These are phyloP conservation scores for Aureobasidium sp. DNA, from an alignment of 2,329 filamentous ascomycete species.

Conservation along the genomic window DNA sequence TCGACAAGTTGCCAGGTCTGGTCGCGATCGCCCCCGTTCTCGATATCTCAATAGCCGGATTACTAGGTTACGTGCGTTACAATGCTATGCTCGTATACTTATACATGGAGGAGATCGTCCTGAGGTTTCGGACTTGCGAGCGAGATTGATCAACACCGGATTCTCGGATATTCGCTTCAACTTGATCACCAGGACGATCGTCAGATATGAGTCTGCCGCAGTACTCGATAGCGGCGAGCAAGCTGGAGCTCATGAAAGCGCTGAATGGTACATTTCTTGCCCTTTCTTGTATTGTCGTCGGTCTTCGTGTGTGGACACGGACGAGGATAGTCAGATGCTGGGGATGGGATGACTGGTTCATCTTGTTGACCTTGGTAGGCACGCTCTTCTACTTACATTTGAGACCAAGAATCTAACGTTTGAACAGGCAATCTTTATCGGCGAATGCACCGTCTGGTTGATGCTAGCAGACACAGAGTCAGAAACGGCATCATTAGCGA, in stretches of 20 bases:
- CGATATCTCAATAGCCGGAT: not conserved
- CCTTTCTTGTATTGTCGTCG: conserved; percentile 29
- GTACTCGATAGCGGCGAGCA: not conserved
- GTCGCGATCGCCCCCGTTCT: not conserved
- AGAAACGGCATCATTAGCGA: not conserved
- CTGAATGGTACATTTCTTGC: conserved; percentile 23
- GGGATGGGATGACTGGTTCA: conserved; percentile 35
- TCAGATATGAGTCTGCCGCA: not conserved
- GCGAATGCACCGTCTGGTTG: not conserved
- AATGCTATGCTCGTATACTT: not conserved
- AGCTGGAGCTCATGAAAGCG: not conserved
- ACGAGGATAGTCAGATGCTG: conserved; percentile 29
- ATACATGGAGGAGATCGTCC: no score
- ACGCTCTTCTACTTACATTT: not conserved
- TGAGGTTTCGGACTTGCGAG: not conserved
- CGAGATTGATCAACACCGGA: not conserved
- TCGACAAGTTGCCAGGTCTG: not conserved
- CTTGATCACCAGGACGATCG: no score
- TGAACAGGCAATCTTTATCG: conserved; percentile 11
- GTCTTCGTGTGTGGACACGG: conserved; percentile 32
- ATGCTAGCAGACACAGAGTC: not conserved
- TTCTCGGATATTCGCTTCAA: not conserved
- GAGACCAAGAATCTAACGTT: not conserved
- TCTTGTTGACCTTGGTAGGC: conserved; percentile 31
- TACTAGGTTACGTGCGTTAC: not conserved